These are phyloP conservation scores for Colletotrichum higginsianum DNA, from an alignment of 2,329 filamentous ascomycete species.

Conservation along the genomic window DNA sequence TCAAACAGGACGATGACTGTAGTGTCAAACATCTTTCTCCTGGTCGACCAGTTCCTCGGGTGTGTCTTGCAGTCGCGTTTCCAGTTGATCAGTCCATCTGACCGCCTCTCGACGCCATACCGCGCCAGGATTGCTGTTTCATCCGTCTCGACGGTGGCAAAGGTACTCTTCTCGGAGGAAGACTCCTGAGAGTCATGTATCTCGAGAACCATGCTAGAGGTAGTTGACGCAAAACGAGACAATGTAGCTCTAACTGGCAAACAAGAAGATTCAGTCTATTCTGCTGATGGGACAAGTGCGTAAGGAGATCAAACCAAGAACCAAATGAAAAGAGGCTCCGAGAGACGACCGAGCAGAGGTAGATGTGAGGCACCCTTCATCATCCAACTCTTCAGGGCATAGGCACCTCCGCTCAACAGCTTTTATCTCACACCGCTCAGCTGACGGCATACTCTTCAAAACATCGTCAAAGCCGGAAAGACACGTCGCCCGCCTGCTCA, in stretches of 20 bases:
- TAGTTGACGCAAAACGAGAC: neutral
- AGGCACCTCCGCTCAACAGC: neutral
- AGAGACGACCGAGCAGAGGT: neutral
- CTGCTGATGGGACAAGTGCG: too few relatives aligned
- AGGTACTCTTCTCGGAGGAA: neutral
- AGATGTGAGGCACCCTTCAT: neutral
- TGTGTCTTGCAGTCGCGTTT: slow-evolving; percentile 27
- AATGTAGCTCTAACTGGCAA: neutral
- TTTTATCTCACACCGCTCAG: slow-evolving; percentile 27
- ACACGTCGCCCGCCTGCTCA: slow-evolving; percentile 2
- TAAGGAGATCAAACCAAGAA: neutral
- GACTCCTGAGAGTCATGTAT: neutral
- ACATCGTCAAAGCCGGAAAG: neutral
- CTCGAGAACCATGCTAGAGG: slow-evolving; percentile 1
- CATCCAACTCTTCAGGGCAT: neutral
- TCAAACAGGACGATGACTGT: slow-evolving; percentile 45
- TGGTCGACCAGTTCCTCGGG: slow-evolving; percentile 44
- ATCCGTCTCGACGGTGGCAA: slow-evolving; percentile 11
- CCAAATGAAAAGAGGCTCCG: too few relatives aligned
- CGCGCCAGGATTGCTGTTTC: slow-evolving; percentile 13
- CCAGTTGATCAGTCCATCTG: slow-evolving; percentile 36
- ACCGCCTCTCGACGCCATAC: slow-evolving; percentile 31
- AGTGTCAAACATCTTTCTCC: slow-evolving; percentile 43
- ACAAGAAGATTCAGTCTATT: neutral
- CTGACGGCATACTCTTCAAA: neutral